Percentiles rank a stretch among this genome's conserved stretches.
phyloP scores from a whole-genome alignment of 2,329 filamentous ascomycete species.

The Venturia nashicola region DNA sequence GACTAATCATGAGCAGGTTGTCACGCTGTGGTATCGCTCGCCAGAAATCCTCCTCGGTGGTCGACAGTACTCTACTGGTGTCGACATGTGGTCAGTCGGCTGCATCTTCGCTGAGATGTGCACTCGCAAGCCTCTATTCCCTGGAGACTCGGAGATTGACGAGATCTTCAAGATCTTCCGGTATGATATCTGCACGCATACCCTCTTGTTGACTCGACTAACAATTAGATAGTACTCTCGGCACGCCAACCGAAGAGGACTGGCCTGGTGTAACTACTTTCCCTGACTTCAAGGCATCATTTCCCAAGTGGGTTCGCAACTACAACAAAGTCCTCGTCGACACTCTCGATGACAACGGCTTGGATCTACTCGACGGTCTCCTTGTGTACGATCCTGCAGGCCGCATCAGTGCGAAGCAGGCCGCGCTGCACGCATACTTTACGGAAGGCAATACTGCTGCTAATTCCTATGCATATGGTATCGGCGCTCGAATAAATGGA shows the following conservation, averaged over 20 bases:
- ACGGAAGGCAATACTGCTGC: conserved; percentile 1
- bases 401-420: conserved; percentile 80
- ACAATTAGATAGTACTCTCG: conserved; percentile 40
- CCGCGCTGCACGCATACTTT: conserved; percentile 78
- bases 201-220: conserved; percentile 20
- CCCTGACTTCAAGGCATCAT: conserved; percentile 84
- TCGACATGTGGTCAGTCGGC: conserved; percentile 92
- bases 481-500: not conserved
- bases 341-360: conserved; percentile 54
- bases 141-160: conserved; percentile 84
- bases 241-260: conserved; percentile 67
- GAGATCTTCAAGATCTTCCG: conserved; percentile 93
- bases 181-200: conserved; percentile 33
- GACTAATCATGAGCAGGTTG: conserved; percentile 41
- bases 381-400: conserved; percentile 79
- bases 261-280: conserved; percentile 94
- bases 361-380: conserved; percentile 57
- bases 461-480: not conserved
- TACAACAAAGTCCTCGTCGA: conserved; percentile 53
- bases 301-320: conserved; percentile 80
- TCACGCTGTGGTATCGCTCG: conserved; percentile 85
- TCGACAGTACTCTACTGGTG: conserved; percentile 83
- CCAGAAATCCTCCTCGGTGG: conserved; percentile 86
- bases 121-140: conserved; percentile 83
- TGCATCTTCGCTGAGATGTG: conserved; percentile 97